Evolutionary conservation across 768 basidiomycete species (phyloP), one percentile per base, ranked within the genome.

Genomic region (Mycena metata): DNA sequence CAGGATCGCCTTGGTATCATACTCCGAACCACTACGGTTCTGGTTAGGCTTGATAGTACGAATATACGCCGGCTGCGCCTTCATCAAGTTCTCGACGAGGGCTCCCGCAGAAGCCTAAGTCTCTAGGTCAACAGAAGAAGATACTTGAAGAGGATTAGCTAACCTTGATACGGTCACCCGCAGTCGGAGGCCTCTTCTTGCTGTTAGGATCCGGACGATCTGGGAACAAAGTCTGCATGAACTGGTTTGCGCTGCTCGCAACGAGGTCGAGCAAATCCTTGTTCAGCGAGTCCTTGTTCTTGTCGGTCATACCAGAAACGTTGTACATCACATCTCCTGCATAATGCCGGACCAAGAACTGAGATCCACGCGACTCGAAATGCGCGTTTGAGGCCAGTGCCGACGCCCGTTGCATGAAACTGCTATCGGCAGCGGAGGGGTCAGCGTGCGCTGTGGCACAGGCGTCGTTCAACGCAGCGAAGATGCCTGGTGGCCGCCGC

Each of bases 251-350:
- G 72, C 94, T 95, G 49, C 84, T 82, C 8, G 89, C 93, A 62
- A 99, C 84, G 49, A 99, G 87, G 74, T 99, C 97, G 62, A 99
- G 84, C 19, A 99, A 82, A 76, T 99, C 98, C 79, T 98, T 99
- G 80, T 96, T 87, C 58, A 99, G 85, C 1, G 95, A 90, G 75
- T 99, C 98, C 86, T 99, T 99, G 85, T 99, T 99, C 87, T 99
- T 99, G 81, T 99, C 98, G 17, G 98, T 99, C 97, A 99, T 99
- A 3, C 98, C 98, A 9, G 92, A 78, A 15, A 99, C 91, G 69
- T 96, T 98, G 83, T 99, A 99, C 89, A 96, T 94, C 69, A 99
- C 98, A 76, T 99, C 98, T 73, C 98, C 98, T 21, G 98, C 98
- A 76, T 99, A 99, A 77, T 99, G 98, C 75, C 90, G 92, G 70